Evolutionary conservation across 2,329 filamentous ascomycete genomes (phyloP).

Genomic region (Diplodia intermedia): DNA sequence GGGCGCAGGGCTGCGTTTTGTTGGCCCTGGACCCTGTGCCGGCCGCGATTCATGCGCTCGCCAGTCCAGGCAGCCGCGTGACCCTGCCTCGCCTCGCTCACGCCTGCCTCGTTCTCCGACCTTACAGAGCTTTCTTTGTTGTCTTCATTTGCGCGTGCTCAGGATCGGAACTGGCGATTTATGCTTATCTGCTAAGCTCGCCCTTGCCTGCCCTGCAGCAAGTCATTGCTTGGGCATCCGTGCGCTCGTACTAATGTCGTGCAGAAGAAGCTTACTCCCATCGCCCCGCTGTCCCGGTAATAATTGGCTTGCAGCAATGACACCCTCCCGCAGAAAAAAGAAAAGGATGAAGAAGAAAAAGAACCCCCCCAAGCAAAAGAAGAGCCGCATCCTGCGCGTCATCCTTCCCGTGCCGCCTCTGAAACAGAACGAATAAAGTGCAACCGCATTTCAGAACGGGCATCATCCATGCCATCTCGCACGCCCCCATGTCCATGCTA

Average conservation of each 20-base stretch:
- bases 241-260: neutral
- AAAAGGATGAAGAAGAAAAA: slow-evolving; percentile 9
- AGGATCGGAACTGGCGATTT: neutral
- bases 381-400: slow-evolving; percentile 20
- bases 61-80: slow-evolving; percentile 9
- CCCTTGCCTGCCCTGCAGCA: neutral
- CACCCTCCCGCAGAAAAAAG: neutral
- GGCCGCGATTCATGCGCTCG: neutral
- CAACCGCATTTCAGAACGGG: neutral
- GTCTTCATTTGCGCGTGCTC: neutral
- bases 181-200: slow-evolving; percentile 13
- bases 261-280: slow-evolving; percentile 25
- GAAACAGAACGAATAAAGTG: neutral
- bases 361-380: neutral
- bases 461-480: slow-evolving; percentile 4
- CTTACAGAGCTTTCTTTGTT: neutral
- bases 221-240: slow-evolving; percentile 1
- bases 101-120: neutral
- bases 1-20: slow-evolving; percentile 15
- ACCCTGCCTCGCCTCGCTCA: neutral
- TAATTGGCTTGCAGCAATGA: neutral
- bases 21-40: neutral
- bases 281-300: slow-evolving; percentile 2
- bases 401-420: slow-evolving; percentile 16
- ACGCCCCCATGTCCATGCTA: neutral